Conservation (phyloP, 1,284 basidiomycete genomes). For the Ceratobasidium sp. region DNA sequence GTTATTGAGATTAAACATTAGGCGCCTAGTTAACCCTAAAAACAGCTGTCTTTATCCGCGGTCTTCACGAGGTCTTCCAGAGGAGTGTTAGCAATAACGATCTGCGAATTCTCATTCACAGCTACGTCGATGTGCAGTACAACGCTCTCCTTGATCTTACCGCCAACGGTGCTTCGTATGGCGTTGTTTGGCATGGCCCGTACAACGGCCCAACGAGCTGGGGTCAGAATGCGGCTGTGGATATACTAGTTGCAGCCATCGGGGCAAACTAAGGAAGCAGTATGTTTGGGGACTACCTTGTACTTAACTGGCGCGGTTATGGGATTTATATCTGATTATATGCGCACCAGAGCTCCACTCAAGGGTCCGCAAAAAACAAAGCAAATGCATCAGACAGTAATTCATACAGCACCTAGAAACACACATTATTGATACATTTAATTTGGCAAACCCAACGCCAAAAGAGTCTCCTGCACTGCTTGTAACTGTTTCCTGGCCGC, state of each 20-base stretch:
- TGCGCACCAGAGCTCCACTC: too few species aligned
- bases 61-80: slow-evolving; percentile 25
- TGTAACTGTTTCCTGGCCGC: too few species aligned
- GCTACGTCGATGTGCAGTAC: slow-evolving; percentile 40
- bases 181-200: slow-evolving; percentile 35
- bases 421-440: too few species aligned
- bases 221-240: slow-evolving; percentile 34
- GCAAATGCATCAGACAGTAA: too few species aligned
- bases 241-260: slow-evolving; percentile 27
- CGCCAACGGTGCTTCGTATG: slow-evolving; percentile 23
- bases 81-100: slow-evolving; percentile 23
- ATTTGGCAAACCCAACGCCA: too few species aligned
- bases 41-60: slow-evolving; percentile 26
- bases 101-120: slow-evolving; percentile 29
- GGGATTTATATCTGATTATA: background rate
- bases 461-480: too few species aligned
- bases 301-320: slow-evolving; percentile 1
- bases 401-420: too few species aligned
- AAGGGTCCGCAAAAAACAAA: too few species aligned
- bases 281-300: background rate
- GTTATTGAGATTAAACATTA: background rate
- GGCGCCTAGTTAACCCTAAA: slow-evolving; percentile 41
- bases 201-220: slow-evolving; percentile 25
- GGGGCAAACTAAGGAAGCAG: slow-evolving; percentile 3
- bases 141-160: slow-evolving; percentile 37